Base-by-base conservation (phyloP, 257 asterid species). In the Catharanthus roseus region DNA sequence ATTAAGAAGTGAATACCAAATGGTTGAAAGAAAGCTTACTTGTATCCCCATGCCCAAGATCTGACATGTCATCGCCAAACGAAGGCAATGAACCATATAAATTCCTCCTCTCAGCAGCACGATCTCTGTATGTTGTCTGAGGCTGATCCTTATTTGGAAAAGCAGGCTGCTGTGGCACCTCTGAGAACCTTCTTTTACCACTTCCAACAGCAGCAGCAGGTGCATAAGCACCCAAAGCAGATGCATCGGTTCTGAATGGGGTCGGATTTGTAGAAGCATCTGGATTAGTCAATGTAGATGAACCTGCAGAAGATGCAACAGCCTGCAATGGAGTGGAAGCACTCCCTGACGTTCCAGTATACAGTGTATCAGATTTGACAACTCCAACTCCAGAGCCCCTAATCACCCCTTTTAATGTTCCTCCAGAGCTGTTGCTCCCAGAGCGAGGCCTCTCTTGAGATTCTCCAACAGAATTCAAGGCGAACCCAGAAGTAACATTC, bases 101-200 rank as follows among this genome's bases (percentile, higher is more conserved):
- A 83, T 87, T 91, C 86, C 99, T 88, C 76, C 99, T 71, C 80
- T 95, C 99, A 29, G 99, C 99, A 21, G 99, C 99, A 68, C 99
- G 96, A 70, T 95, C 99, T 84, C 99, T 82, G 68, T 95, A 95
- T 21, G 84, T 65, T 67, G 83, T 81, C 75, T 87, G 95, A 69
- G 90, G 74, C 74, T 86, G 97, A 61, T 86, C 92, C 73, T 83
- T 89, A 69, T 71, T 85, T 67, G 84, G 77, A 71, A 76, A 78
- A 26, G 85, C 76, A 67, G 86, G 70, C 34, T 60, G 85, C 49
- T 84, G 78, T 62, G 99, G 96, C 92, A 86, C 78, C 85, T 95
- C 99, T 0, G 97, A 95, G 68, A 95, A 95, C 86, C 99, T 91
- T 81, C 99, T 80, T 80, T 86, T 95, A 76, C 91, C 90, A 81